phyloP scores from a whole-genome alignment of 1,139 yeast genomes.

The Diutina sp. region DNA sequence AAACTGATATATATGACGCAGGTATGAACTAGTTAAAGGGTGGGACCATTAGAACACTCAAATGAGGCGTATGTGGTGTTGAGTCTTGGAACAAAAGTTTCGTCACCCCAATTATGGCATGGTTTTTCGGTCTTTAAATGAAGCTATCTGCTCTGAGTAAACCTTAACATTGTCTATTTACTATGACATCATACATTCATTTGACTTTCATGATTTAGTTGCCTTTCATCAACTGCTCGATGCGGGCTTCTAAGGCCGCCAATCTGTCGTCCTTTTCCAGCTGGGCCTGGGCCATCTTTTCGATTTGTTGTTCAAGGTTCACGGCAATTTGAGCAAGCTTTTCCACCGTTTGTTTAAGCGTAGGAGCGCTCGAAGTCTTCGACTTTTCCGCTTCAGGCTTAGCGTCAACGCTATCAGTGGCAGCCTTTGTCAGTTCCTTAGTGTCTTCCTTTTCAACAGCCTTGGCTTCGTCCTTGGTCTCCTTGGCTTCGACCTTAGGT shows the following conservation, averaged over 20 bases:
- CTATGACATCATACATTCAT: not conserved
- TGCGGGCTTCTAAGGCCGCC: slow-evolving; percentile 26
- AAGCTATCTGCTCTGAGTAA: not conserved
- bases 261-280: slow-evolving; percentile 53
- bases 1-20: too few species aligned
- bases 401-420: slow-evolving; percentile 3
- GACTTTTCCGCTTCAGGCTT: not conserved
- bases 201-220: not conserved
- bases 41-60: too few species aligned
- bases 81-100: too few species aligned
- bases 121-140: too few species aligned
- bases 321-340: slow-evolving; percentile 36
- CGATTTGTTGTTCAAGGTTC: slow-evolving; percentile 34
- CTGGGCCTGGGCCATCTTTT: slow-evolving; percentile 37
- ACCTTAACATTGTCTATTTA: not conserved
- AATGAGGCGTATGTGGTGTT: too few species aligned
- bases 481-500: slow-evolving; percentile 1
- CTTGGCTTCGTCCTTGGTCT: not conserved
- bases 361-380: slow-evolving; percentile 5
- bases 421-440: not conserved
- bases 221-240: slow-evolving; percentile 21
- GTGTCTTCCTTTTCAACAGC: not conserved
- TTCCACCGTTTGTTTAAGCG: slow-evolving; percentile 55
- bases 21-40: too few species aligned
- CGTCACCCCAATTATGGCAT: not conserved